Conservation (phyloP, 2,329 filamentous ascomycete genomes). For the Aschersonia sp. region DNA sequence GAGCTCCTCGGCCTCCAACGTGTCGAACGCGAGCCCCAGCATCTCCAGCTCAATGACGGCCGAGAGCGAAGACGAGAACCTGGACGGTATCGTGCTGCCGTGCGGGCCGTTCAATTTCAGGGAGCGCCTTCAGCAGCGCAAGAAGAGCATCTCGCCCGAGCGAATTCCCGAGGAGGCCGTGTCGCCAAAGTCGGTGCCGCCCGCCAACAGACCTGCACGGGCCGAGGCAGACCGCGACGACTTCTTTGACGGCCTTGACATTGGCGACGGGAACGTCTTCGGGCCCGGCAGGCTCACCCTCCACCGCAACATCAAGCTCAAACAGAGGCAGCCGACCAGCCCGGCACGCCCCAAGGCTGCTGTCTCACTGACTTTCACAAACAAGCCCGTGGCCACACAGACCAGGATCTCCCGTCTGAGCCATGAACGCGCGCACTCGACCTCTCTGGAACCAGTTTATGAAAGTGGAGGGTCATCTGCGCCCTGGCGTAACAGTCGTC, state of each 20-base stretch:
- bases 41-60: constrained; percentile 79
- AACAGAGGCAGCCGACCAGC: constrained; percentile 53
- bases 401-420: constrained; percentile 71
- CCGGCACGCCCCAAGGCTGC: constrained; percentile 59
- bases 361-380: constrained; percentile 83
- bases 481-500: constrained; percentile 34
- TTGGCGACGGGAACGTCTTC: constrained; percentile 72
- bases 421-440: constrained; percentile 55
- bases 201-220: constrained; percentile 15
- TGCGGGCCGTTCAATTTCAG: constrained; percentile 71
- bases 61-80: constrained; percentile 86
- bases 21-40: constrained; percentile 79
- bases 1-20: constrained; percentile 70
- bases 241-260: constrained; percentile 73
- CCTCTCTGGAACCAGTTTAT: constrained; percentile 76
- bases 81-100: constrained; percentile 80
- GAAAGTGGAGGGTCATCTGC: constrained; percentile 67
- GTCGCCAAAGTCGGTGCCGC: constrained; percentile 7
- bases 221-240: constrained; percentile 49
- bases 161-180: constrained; percentile 21
- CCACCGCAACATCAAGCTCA: constrained; percentile 85
- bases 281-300: constrained; percentile 67
- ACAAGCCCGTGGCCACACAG: constrained; percentile 42
- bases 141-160: constrained; percentile 43
- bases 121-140: constrained; percentile 59